Base-by-base conservation (phyloP, 129 eudicot genomes). In the Flaveria sonorensis region DNA sequence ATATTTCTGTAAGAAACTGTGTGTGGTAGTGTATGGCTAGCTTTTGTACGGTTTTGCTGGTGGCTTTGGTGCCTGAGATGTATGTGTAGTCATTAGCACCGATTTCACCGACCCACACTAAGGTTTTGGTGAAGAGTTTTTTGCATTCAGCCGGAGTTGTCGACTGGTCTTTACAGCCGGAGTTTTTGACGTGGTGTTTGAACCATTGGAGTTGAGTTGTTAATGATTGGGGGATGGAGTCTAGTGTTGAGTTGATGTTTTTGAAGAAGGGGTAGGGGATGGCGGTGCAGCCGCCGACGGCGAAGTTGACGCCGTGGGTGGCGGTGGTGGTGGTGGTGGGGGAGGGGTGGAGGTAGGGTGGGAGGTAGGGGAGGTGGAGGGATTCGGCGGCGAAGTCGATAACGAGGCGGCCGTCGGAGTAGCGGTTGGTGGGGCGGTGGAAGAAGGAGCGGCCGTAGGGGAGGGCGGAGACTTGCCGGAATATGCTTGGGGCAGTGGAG, bases 381-480 rank as follows among this genome's bases (percentile, higher is more conserved):
- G 72, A 57, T 36, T 71, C 47, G 10, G 87, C 86, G 1, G 81
- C 24, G 76, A 87, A 87, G 81, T 87, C 90, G 23, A 84, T 76
- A 77, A 87, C 62, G 0, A 87, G 67, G 32, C 85, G 88, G 55
- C 90, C 90, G 21, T 87, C 86, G 18, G 86, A 83, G 78, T 81
- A 85, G 20, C 90, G 67, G 59, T 83, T 81, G 6, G 88, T 72
- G 46, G 86, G 80, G 18, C 7, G 82, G 74, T 70, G 85, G 82
- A 87, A 87, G 71, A 68, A 78, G 24, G 90, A 62, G 15, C 52
- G 39, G 30, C 90, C 88, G 52, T 81, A 76, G 6, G 90, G 88
- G 19, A 71, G 83, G 47, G 6, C 10, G 1, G 74, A 43, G 39
- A 81, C 26, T 40, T 75, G 73, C 45, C 81, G 56, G 79, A 73